A percentile compares a stretch with the other conserved stretches of the same genome.
Evolutionary conservation across 1,284 basidiomycete species (phyloP).

Genomic region (Microbotryum scabiosae): DNA sequence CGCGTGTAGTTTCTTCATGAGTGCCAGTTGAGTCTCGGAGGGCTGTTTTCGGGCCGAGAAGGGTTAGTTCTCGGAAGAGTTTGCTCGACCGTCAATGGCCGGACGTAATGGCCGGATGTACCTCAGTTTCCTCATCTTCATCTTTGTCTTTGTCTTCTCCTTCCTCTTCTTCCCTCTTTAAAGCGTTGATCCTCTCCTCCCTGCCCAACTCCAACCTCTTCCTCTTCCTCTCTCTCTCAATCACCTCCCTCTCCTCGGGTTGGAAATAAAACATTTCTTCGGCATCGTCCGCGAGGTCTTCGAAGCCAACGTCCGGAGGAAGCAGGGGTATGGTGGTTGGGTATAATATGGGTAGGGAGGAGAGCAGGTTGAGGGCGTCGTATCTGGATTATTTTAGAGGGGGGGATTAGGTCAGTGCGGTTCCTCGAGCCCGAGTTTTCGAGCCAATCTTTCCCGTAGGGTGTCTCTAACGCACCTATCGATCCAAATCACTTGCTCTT

Average conservation of each 20-base stretch:
- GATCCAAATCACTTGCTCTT: conserved; percentile 5
- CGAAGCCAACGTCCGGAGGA: conserved; percentile 10
- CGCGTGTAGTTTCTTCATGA: conserved; percentile 20
- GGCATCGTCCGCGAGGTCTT: conserved; percentile 15
- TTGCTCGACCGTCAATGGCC: neutral
- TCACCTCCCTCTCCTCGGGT: neutral
- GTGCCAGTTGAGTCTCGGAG: conserved; percentile 5
- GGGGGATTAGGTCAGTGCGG: too few species aligned
- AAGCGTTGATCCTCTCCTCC: conserved; percentile 11
- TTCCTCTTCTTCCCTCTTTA: neutral
- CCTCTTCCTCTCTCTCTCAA: conserved; percentile 11
- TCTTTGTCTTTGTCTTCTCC: neutral
- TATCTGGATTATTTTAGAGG: too few species aligned
- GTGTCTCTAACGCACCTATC: conserved; percentile 23
- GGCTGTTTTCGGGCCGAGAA: conserved; percentile 1
- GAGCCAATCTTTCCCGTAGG: too few species aligned
- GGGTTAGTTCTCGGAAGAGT: neutral
- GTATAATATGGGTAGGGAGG: conserved; percentile 1
- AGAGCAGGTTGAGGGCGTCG: conserved; percentile 24
- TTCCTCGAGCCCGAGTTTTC: too few species aligned
- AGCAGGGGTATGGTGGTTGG: neutral
- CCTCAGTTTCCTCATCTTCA: neutral
- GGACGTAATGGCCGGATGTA: neutral
- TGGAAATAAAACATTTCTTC: conserved; percentile 28
- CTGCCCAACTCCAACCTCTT: conserved; percentile 11